These are phyloP conservation scores for Triticum dicoccoides DNA, from an alignment of 176 grass and related monocot species.

Conservation along the genomic window DNA sequence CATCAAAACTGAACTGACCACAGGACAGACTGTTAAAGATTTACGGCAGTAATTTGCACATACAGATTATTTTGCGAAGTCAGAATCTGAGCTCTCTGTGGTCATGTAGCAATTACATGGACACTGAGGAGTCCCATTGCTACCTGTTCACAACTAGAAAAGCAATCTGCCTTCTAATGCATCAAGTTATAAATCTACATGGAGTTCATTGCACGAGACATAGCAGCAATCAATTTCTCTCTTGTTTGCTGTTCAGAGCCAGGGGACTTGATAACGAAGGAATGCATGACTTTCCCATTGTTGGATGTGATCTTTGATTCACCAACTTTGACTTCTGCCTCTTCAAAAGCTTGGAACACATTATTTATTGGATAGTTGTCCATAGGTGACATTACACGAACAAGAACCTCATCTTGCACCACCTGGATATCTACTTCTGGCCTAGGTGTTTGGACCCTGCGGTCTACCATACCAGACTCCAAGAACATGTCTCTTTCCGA, in stretches of 20 bases:
- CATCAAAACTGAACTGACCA: conserved; percentile 20
- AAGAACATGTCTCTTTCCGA: conserved; percentile 46
- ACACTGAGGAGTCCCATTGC: conserved; percentile 9
- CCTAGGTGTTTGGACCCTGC: conserved; percentile 11
- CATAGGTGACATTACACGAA: conserved; percentile 54
- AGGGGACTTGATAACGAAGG: conserved; percentile 59
- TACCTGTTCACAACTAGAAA: conserved; percentile 25
- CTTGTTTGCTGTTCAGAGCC: conserved; percentile 61
- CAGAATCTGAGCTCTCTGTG: conserved; percentile 21
- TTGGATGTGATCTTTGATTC: conserved; percentile 57
- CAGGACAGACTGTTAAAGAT: conserved; percentile 22
- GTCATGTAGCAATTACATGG: conserved; percentile 33
- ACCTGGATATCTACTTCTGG: conserved; percentile 65
- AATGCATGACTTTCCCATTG: conserved; percentile 47
- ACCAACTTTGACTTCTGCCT: conserved; percentile 48
- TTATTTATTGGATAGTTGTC: conserved; percentile 52
- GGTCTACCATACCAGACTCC: conserved; percentile 22
- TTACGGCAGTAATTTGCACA: conserved; percentile 41
- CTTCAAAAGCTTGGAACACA: conserved; percentile 70
- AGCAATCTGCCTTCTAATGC: conserved; percentile 8
- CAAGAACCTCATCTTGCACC: conserved; percentile 57
- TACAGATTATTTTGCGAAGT: conserved; percentile 31
- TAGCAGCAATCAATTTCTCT: conserved; percentile 58
- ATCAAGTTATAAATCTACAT: conserved; percentile 19
- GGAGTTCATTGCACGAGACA: conserved; percentile 49